Conservation (phyloP, 2,329 filamentous ascomycete genomes). For the Monosporascus ibericus region DNA sequence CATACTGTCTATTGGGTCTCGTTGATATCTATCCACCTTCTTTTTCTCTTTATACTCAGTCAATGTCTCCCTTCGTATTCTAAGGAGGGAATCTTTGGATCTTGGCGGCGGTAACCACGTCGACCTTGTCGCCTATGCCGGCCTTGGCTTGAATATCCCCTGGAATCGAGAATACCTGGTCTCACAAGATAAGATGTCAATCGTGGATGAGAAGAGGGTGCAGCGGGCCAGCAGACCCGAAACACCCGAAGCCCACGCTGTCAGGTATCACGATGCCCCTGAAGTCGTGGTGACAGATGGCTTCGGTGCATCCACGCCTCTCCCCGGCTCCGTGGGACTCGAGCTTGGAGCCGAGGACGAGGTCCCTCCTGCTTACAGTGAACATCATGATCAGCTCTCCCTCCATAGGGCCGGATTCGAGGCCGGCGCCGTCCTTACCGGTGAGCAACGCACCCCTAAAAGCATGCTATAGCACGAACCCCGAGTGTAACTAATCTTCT, state of each 20-base stretch:
- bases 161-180: too few species aligned
- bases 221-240: background rate
- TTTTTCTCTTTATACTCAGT: too few species aligned
- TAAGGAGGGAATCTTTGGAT: too few species aligned
- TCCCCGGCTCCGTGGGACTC: conserved; percentile 25
- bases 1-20: too few species aligned
- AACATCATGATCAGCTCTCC: conserved; percentile 48
- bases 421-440: conserved; percentile 53
- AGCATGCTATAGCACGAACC: background rate
- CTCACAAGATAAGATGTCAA: conserved; percentile 1
- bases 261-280: conserved; percentile 15
- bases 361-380: conserved; percentile 54
- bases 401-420: conserved; percentile 58
- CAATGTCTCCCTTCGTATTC: background rate
- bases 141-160: too few species aligned
- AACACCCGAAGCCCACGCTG: background rate
- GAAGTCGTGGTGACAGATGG: conserved; percentile 32
- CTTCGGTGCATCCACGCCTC: conserved; percentile 21
- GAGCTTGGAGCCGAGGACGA: conserved; percentile 35
- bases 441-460: conserved; percentile 25
- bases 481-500: conserved; percentile 6
- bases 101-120: too few species aligned
- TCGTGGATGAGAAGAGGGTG: conserved; percentile 9
- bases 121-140: too few species aligned
- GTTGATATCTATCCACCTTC: too few species aligned